A percentile compares a stretch with the other conserved stretches of the same genome.
Evolutionary conservation across 164 flowering plant genomes (phyloP).

Genomic region (Chloranthus sessilifolius): DNA sequence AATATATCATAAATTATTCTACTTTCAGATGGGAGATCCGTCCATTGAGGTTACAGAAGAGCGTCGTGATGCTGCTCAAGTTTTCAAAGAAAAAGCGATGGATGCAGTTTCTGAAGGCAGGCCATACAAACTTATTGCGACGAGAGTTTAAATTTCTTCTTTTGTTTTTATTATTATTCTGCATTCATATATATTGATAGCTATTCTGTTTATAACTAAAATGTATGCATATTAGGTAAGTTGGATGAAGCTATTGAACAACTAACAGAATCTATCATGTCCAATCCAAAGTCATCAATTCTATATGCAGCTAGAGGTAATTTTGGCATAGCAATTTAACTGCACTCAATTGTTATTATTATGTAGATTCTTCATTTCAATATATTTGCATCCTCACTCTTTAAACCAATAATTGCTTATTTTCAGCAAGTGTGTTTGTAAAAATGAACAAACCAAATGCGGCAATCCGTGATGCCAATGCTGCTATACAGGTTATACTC

Average conservation of each 20-base stretch:
- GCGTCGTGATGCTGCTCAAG: slow-evolving; percentile 67
- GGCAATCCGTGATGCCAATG: slow-evolving; percentile 86
- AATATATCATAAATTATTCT: background rate
- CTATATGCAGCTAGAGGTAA: slow-evolving; percentile 87
- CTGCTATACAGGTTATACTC: slow-evolving; percentile 72
- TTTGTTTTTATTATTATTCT: background rate
- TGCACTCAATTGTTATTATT: background rate
- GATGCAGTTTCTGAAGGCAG: slow-evolving; percentile 85
- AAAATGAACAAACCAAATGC: slow-evolving; percentile 96
- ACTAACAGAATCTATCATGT: slow-evolving; percentile 68
- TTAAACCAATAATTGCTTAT: background rate
- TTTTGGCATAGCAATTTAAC: background rate
- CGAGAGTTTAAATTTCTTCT: slow-evolving; percentile 6
- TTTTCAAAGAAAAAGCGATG: slow-evolving; percentile 66
- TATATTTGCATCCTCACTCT: slow-evolving; percentile 1
- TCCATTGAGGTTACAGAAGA: slow-evolving; percentile 87
- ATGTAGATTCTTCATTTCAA: background rate
- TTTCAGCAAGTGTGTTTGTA: slow-evolving; percentile 71
- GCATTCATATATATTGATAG: background rate
- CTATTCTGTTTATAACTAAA: slow-evolving; percentile 2
- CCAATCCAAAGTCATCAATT: slow-evolving; percentile 84
- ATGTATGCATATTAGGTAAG: slow-evolving; percentile 39
- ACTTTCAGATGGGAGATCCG: slow-evolving; percentile 77
- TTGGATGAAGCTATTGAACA: slow-evolving; percentile 72
- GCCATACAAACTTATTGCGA: too few species aligned